phyloP scores from a whole-genome alignment of 2,329 filamentous ascomycete species.

The Boeremia lycopersici region DNA sequence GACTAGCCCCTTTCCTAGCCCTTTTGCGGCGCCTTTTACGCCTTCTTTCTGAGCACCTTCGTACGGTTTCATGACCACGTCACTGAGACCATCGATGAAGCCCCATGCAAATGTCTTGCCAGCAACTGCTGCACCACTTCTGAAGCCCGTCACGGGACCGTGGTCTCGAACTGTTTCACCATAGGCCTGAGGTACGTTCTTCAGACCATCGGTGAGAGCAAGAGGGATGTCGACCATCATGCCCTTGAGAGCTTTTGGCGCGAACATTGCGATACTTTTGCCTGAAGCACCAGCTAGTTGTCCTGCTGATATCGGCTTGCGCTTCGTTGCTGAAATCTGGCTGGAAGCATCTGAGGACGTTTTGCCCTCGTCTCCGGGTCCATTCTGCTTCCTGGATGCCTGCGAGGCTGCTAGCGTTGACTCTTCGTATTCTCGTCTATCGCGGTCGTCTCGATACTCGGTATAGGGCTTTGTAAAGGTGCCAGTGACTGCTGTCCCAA shows the following conservation, averaged over 20 bases:
- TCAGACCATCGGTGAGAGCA: slow-evolving; percentile 78
- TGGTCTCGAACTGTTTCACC: slow-evolving; percentile 75
- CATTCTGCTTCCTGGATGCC: background rate
- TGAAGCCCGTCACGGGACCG: slow-evolving; percentile 74
- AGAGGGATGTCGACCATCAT: slow-evolving; percentile 72
- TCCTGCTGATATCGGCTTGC: slow-evolving; percentile 9
- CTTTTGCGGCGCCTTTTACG: slow-evolving; percentile 59
- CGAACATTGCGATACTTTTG: slow-evolving; percentile 19
- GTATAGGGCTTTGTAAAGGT: slow-evolving; percentile 49
- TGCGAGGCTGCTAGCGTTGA: background rate
- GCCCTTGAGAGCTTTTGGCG: slow-evolving; percentile 28
- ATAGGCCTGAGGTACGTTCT: slow-evolving; percentile 80
- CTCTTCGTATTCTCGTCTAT: slow-evolving; percentile 9
- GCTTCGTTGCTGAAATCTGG: background rate
- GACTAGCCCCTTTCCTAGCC: slow-evolving; percentile 41
- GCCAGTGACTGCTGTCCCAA: slow-evolving; percentile 64
- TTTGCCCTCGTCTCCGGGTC: background rate
- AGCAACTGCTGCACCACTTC: slow-evolving; percentile 74
- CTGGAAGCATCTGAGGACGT: background rate
- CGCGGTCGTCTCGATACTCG: slow-evolving; percentile 19
- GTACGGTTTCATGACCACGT: slow-evolving; percentile 75
- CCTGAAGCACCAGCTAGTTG: slow-evolving; percentile 14
- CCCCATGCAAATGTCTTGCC: slow-evolving; percentile 75
- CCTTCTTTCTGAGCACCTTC: slow-evolving; percentile 68
- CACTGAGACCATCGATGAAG: slow-evolving; percentile 77